A percentile compares a stretch with the other conserved stretches of the same genome.
Conservation (phyloP, 208 protist species). For the Acanthamoeba triangularis region DNA sequence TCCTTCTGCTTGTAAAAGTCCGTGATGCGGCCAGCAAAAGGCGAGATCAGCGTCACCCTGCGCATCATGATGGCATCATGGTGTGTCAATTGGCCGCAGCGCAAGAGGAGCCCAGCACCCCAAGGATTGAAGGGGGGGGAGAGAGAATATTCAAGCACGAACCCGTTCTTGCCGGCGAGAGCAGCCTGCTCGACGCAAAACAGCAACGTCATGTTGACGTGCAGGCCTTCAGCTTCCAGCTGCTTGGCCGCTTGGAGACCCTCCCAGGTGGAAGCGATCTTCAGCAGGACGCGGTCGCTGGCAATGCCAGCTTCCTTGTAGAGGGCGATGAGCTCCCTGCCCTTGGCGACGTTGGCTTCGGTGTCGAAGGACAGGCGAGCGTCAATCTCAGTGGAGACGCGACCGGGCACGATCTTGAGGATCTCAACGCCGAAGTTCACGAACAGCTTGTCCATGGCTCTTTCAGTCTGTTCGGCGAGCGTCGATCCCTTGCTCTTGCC, state of each 20-base stretch:
- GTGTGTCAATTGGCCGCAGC: neutral
- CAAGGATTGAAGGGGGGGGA: neutral
- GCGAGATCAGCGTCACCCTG: slow-evolving; percentile 89
- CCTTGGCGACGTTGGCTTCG: slow-evolving; percentile 96
- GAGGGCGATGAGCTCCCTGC: slow-evolving; percentile 94
- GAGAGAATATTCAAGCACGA: slow-evolving; percentile 87
- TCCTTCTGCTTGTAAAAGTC: slow-evolving; percentile 96
- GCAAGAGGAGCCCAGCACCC: neutral
- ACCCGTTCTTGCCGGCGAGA: slow-evolving; percentile 34
- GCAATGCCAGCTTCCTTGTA: slow-evolving; percentile 96
- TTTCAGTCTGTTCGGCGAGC: slow-evolving; percentile 76
- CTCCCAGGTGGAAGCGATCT: slow-evolving; percentile 99
- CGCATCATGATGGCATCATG: neutral
- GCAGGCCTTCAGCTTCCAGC: slow-evolving; percentile 97
- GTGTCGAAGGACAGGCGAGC: slow-evolving; percentile 98
- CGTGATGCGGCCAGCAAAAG: slow-evolving; percentile 98
- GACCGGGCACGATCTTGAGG: slow-evolving; percentile 97
- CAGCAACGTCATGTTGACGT: slow-evolving; percentile 99
- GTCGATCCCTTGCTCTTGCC: slow-evolving; percentile 88
- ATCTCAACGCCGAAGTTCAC: slow-evolving; percentile 98
- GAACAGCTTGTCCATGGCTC: slow-evolving; percentile 93
- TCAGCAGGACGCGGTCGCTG: slow-evolving; percentile 97
- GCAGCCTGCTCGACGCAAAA: slow-evolving; percentile 96
- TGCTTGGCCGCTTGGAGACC: slow-evolving; percentile 95
- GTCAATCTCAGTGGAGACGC: slow-evolving; percentile 98